phyloP scores from a whole-genome alignment of 805 yeast species.

The Hanseniaspora hatyaiensis region DNA sequence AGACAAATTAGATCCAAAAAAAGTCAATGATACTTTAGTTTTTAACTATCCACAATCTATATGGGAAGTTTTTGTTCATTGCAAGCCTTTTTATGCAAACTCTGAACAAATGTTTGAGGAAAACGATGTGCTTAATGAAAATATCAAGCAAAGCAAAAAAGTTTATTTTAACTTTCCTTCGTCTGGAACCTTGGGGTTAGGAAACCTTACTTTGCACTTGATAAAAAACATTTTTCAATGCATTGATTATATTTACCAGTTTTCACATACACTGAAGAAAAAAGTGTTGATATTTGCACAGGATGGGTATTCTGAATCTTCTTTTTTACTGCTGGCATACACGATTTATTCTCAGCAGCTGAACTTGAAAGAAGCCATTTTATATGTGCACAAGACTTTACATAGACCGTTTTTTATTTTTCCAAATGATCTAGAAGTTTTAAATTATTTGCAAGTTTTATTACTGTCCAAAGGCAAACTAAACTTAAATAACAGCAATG shows the following conservation, averaged over 20 bases:
- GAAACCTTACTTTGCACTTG: constrained; percentile 54
- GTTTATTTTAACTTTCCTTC: constrained; percentile 58
- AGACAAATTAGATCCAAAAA: constrained; percentile 21
- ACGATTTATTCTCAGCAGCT: constrained; percentile 56
- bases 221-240: constrained; percentile 43
- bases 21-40: constrained; percentile 26
- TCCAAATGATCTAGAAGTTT: constrained; percentile 56
- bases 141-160: background rate
- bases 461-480: constrained; percentile 35
- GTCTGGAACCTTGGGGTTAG: constrained; percentile 70
- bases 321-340: constrained; percentile 61
- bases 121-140: background rate
- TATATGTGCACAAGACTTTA: constrained; percentile 48
- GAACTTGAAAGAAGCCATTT: constrained; percentile 50
- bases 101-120: constrained; percentile 42
- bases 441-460: constrained; percentile 53
- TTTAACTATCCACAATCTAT: constrained; percentile 41
- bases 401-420: constrained; percentile 79
- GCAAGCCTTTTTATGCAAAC: constrained; percentile 38
- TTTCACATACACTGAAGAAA: constrained; percentile 22
- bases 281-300: constrained; percentile 60
- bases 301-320: constrained; percentile 88
- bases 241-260: constrained; percentile 50
- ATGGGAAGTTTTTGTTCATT: constrained; percentile 19
- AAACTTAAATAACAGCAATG: background rate